A percentile compares a stretch with the other conserved stretches of the same genome.
Evolutionary conservation across 495 filamentous ascomycete genomes (phyloP).

Genomic region (Xylaria grammica): DNA sequence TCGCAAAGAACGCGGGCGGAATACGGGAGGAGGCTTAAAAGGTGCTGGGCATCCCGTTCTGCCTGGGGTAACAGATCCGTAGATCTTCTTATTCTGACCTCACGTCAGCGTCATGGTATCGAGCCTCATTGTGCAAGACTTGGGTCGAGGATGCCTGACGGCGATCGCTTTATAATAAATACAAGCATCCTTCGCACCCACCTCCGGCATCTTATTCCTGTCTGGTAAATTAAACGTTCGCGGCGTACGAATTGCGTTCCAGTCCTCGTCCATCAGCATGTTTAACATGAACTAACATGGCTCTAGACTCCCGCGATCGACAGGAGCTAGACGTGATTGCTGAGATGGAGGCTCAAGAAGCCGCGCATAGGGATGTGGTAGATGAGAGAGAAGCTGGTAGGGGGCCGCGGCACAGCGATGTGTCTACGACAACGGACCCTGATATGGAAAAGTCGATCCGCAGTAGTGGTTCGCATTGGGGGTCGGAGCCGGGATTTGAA

Average conservation of each 20-base stretch:
- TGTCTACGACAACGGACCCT: slow-evolving; percentile 16
- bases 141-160: background rate
- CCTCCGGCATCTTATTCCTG: background rate
- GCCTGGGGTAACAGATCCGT: background rate
- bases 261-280: background rate
- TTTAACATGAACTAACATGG: background rate
- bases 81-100: slow-evolving; percentile 10
- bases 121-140: slow-evolving; percentile 9
- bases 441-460: slow-evolving; percentile 25
- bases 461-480: slow-evolving; percentile 31
- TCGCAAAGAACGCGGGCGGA: background rate
- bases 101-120: slow-evolving; percentile 10
- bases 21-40: background rate
- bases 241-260: background rate
- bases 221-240: background rate
- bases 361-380: background rate
- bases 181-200: background rate
- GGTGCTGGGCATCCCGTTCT: background rate
- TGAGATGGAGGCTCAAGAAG: slow-evolving; percentile 14
- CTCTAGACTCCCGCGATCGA: background rate
- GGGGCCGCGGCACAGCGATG: slow-evolving; percentile 17
- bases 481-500: slow-evolving; percentile 45
- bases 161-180: background rate
- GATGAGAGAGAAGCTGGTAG: background rate
- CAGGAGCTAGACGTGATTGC: background rate